Evolutionary conservation across 768 basidiomycete species (phyloP), one percentile per base, ranked within the genome.

Genomic region (Thelephora ganbajun): DNA sequence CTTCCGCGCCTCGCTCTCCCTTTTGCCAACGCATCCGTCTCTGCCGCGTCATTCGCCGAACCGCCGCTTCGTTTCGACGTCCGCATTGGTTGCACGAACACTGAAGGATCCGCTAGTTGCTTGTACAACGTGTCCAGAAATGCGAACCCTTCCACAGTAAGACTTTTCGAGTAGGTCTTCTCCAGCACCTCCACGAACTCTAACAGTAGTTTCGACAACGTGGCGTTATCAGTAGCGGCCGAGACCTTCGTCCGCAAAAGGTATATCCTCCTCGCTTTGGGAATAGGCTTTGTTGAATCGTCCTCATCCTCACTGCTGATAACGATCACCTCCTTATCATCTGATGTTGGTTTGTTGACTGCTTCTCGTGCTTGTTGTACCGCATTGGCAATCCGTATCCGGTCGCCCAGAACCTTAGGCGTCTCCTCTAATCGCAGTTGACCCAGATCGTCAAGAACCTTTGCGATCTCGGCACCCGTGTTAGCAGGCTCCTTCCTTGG

Each of bases 101-200:
- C 73, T 16, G 77, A 76, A 33, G 83, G 79, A 59, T 83, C 78
- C 34, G 72, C 74, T 39, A 88, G 70, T 56, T 82, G 83, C 59
- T 80, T 82, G 61, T 74, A 70, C 52, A 88, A 58, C 23, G 74
- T 70, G 53, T 85, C 83, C 47, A 88, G 62, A 61, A 88, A 82
- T 19, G 67, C 61, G 55, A 80, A 83, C 5, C 76, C 84, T 52
- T 86, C 81, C 60, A 74, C 79, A 33, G 78, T 86, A 54, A 83
- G 57, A 44, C 73, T 74, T 54, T 70, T 72, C 49, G 82, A 84
- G 41, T 72, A 77, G 57, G 79, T 80, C 48, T 71, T 72, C 59
- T 79, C 72, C 59, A 86, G 63, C 36, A 77, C 71, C 35, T 67
- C 68, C n/a, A 72, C 64, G 56, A 85, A 87, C 45, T 83, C 77